Conservation (phyloP, 2,329 filamentous ascomycete genomes). For the Fusarium sp. region DNA sequence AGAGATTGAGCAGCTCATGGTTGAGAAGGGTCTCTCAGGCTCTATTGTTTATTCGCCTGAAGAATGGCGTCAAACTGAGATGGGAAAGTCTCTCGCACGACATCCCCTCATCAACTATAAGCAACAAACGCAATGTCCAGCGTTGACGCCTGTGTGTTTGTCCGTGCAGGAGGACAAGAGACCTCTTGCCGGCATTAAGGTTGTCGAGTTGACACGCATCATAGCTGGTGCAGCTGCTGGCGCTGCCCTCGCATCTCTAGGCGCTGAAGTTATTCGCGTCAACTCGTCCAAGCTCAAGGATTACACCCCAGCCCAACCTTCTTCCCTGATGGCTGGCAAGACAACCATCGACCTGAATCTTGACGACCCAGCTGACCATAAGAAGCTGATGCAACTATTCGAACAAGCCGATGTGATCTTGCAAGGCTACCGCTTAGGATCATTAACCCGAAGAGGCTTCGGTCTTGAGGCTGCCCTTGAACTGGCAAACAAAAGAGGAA, state of each 20-base stretch:
- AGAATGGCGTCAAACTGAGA: background rate
- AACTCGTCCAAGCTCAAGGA: background rate
- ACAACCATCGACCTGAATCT: background rate
- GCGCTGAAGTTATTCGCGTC: background rate
- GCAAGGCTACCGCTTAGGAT: background rate
- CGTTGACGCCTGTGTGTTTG: background rate
- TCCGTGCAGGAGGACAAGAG: background rate
- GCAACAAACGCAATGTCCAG: background rate
- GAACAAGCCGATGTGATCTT: background rate
- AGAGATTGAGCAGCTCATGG: background rate
- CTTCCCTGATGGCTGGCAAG: background rate
- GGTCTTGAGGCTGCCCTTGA: background rate
- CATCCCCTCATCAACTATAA: background rate
- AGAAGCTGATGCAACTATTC: background rate
- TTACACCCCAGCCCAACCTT: background rate
- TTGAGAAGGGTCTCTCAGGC: background rate
- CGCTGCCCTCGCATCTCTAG: background rate
- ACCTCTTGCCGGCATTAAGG: background rate
- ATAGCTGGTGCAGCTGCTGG: background rate
- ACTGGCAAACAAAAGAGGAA: conserved; percentile 54
- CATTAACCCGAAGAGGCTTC: background rate
- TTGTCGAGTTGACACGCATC: background rate
- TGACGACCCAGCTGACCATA: background rate
- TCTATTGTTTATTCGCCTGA: background rate
- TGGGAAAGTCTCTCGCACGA: background rate